Evolutionary conservation across 768 basidiomycete species (phyloP), one percentile per base, ranked within the genome.

Genomic region (Podaxis sp.): DNA sequence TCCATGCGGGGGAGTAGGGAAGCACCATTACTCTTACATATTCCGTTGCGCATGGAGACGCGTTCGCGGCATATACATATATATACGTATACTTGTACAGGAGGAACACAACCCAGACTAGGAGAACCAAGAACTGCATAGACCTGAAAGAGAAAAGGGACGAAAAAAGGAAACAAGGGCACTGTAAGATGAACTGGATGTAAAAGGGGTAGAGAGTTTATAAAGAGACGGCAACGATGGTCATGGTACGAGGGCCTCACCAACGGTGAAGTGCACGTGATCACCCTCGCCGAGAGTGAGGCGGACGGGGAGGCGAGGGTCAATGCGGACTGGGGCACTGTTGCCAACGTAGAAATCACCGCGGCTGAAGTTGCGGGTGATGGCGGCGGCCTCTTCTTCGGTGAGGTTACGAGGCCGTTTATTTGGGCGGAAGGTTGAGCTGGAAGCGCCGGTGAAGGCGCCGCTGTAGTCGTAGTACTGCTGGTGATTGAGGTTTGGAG

Each of bases 331-430:
- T 7, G 90, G 90, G 1, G 89, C 90, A 65, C 87, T 90, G 38
- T 79, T 84, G 57, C 90, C 90, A 55, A 92, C 87, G 67, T 85
- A 92, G 71, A 92, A 92, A 69, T 92, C 90, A 3, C 90, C 90
- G 55, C 90, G 83, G 63, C 77, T 87, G 66, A 89, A 92, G 67
- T 90, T 90, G 70, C 90, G 83, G 0, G 89, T 90, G 74, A 92
- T 91, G 35, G 90, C 89, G 10, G 89, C 88, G 1, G 90, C 82
- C 71, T 92, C 90, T 63, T 92, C 90, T 65, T 92, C 90, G 1
- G 90, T 92, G 57, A 92, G 84, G 48, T 82, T 84, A 64, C 90
- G 86, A 32, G 89, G 87, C 27, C 90, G 86, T 70, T 92, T 92
- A 67, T 76, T 83, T 3, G 90, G 87, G n/a, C 90, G 86, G 75